A percentile compares a stretch with the other conserved stretches of the same genome.
Conservation (phyloP, 148 eudicot species). For the Persicaria maculosa region DNA sequence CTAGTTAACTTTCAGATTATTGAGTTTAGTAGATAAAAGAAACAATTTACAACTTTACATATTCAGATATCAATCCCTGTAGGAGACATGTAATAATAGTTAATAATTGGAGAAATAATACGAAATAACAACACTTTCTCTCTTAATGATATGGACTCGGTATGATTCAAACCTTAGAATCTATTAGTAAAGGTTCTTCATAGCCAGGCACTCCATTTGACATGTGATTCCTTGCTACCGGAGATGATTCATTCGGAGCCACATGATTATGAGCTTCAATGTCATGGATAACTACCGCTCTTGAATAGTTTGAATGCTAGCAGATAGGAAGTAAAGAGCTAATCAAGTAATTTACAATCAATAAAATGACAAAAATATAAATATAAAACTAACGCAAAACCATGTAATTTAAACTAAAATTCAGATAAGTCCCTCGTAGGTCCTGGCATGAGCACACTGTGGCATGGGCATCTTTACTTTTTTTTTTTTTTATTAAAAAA, state of each 20-base stretch:
- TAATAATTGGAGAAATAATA: background rate
- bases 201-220: constrained; percentile 22
- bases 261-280: constrained; percentile 14
- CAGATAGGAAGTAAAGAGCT: background rate
- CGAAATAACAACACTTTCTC: background rate
- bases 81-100: background rate
- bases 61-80: background rate
- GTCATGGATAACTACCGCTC: constrained; percentile 21
- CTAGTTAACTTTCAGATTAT: background rate
- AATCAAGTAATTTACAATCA: background rate
- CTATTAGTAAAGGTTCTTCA: constrained; percentile 20
- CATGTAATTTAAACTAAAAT: background rate
- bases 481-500: too few species aligned
- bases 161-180: constrained; percentile 27
- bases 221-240: constrained; percentile 15
- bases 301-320: constrained; percentile 23
- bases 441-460: background rate
- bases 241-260: constrained; percentile 19
- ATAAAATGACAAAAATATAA: too few species aligned
- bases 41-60: background rate
- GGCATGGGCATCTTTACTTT: background rate
- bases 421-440: background rate
- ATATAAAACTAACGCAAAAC: background rate
- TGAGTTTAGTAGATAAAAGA: background rate
- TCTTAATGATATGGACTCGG: background rate